phyloP scores from a whole-genome alignment of 176 grass and related monocot species.

The Puya raimondii region DNA sequence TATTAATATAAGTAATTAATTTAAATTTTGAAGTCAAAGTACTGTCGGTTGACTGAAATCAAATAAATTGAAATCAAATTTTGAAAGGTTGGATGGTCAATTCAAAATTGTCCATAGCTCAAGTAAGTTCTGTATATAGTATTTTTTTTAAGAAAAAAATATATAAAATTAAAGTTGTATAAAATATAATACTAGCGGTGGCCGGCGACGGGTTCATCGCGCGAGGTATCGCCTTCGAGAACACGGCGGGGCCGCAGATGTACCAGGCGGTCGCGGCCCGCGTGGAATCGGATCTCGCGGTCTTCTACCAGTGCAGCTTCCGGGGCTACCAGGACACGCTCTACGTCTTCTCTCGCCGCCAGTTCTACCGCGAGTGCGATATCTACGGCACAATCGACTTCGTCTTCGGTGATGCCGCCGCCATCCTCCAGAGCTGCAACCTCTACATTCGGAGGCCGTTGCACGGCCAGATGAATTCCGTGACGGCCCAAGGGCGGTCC shows the following conservation, averaged over 20 bases:
- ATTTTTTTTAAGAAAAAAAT: no score
- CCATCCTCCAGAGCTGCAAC: conserved; percentile 44
- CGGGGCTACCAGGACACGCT: conserved; percentile 76
- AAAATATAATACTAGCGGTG: conserved; percentile 29
- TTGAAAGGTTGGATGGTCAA: no score
- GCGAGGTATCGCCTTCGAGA: conserved; percentile 54
- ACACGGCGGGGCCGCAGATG: conserved; percentile 46
- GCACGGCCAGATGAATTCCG: conserved; percentile 17
- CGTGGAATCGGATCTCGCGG: conserved; percentile 50
- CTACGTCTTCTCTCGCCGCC: conserved; percentile 57
- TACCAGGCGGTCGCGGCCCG: conserved; percentile 61
- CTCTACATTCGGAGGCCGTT: conserved; percentile 34
- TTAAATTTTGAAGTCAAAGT: no score
- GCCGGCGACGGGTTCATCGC: conserved; percentile 67
- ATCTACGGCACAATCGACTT: conserved; percentile 77
- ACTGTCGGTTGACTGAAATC: no score
- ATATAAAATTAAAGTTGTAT: no score
- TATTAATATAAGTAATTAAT: no score
- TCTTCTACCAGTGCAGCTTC: conserved; percentile 55
- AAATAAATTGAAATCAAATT: no score
- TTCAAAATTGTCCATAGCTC: no score
- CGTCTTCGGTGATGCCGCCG: conserved; percentile 70
- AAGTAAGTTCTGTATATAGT: no score
- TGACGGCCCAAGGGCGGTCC: conserved; percentile 61
- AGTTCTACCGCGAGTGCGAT: conserved; percentile 37